Percentiles rank a stretch among this genome's conserved stretches.
These are phyloP conservation scores for Gypsophila paniculata DNA, from an alignment of 179 eudicot genomes.

Conservation along the genomic window DNA sequence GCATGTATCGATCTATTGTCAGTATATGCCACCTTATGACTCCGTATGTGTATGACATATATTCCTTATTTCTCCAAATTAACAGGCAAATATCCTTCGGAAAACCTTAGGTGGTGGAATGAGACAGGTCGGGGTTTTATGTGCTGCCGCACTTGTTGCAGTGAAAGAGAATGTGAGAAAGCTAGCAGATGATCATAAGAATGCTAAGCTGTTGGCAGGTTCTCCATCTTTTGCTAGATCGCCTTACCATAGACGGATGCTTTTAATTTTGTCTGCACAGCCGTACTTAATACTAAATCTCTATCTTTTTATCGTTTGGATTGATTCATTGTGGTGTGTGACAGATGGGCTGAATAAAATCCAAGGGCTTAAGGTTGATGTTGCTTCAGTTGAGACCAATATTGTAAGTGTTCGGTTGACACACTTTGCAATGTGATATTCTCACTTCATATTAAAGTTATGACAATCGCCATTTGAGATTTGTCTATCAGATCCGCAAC, in stretches of 20 bases:
- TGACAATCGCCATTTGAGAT: neutral
- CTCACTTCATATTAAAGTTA: neutral
- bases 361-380: constrained; percentile 64
- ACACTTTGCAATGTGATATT: neutral
- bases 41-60: neutral
- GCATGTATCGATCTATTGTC: neutral
- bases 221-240: neutral
- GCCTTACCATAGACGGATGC: neutral
- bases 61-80: neutral
- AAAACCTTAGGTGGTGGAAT: constrained; percentile 94
- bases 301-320: neutral
- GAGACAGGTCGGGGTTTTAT: constrained; percentile 86
- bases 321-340: neutral
- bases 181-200: constrained; percentile 77
- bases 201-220: constrained; percentile 79
- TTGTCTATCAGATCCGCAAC: too few relatives aligned
- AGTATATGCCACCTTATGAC: neutral
- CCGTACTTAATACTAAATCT: neutral
- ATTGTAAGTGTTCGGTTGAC: constrained; percentile 57
- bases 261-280: neutral
- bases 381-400: constrained; percentile 75
- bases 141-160: constrained; percentile 90
- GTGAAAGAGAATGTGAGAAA: constrained; percentile 68
- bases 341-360: constrained; percentile 76
- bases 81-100: constrained; percentile 67